phyloP scores from a whole-genome alignment of 169 alveolate species.

The Eimeria zaria region DNA sequence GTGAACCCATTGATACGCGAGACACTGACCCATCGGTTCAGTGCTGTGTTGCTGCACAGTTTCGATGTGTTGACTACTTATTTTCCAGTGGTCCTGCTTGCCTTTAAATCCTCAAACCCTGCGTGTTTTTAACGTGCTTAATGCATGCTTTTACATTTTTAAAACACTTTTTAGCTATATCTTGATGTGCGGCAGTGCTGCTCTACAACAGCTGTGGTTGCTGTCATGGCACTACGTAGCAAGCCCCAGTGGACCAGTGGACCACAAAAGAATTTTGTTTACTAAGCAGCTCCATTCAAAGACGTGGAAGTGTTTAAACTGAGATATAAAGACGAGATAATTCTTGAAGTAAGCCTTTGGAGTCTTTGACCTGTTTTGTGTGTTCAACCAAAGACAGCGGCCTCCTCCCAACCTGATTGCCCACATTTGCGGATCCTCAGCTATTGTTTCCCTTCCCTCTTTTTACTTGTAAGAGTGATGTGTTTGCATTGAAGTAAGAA shows the following conservation, averaged over 20 bases:
- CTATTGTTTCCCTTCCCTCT: not conserved
- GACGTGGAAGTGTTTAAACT: no score
- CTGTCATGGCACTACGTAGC: not conserved
- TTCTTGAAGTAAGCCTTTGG: not conserved
- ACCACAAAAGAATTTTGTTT: not conserved
- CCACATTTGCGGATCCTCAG: not conserved
- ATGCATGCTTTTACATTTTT: not conserved
- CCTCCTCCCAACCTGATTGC: not conserved
- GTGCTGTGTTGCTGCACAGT: no score
- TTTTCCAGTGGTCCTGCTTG: no score
- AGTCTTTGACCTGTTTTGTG: not conserved
- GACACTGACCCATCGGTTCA: not conserved
- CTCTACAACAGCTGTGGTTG: not conserved
- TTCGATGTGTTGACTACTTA: not conserved
- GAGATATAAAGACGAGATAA: not conserved
- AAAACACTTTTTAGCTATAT: not conserved
- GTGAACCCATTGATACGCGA: not conserved
- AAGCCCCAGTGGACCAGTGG: constrained; percentile 36
- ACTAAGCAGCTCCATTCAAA: not conserved
- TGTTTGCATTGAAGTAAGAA: not conserved
- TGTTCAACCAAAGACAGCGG: not conserved
- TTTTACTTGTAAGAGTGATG: not conserved
- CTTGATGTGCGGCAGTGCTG: not conserved
- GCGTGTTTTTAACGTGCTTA: not conserved
- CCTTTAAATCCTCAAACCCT: not conserved